Percentiles rank a stretch among this genome's conserved stretches.
Conservation (phyloP, 1,139 yeast species). For the Petasospora fabianii region DNA sequence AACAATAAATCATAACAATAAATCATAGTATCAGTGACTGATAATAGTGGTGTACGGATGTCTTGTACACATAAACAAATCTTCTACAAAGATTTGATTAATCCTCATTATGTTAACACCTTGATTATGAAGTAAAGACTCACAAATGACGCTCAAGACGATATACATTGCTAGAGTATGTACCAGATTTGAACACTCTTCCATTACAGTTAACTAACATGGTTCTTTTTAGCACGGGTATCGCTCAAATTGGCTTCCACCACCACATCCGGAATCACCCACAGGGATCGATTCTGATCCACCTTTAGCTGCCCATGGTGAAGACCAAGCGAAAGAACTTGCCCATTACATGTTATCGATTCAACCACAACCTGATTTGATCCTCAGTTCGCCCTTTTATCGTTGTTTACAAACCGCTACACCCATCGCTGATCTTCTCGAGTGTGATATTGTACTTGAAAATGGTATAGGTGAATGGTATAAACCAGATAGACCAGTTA, state of each 20-base stretch:
- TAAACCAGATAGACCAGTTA: conserved; percentile 47
- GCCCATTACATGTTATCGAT: conserved; percentile 47
- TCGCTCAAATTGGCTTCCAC: conserved; percentile 78
- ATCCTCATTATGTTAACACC: no score
- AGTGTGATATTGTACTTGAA: conserved; percentile 58
- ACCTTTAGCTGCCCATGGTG: conserved; percentile 74
- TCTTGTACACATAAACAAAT: not conserved
- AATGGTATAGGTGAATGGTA: conserved; percentile 76
- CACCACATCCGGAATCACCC: conserved; percentile 70
- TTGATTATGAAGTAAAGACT: no score
- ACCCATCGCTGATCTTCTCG: conserved; percentile 57
- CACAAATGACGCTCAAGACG: conserved; percentile 29
- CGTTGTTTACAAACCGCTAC: conserved; percentile 82
- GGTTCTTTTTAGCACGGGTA: conserved; percentile 56
- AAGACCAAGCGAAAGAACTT: conserved; percentile 72
- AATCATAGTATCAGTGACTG: no score
- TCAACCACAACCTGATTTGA: conserved; percentile 54
- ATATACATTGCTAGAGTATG: conserved; percentile 38
- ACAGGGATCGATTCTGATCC: conserved; percentile 85
- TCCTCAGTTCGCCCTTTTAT: conserved; percentile 81
- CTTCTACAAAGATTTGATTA: no score
- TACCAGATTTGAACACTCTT: not conserved
- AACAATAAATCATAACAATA: no score
- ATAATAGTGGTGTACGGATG: no score
- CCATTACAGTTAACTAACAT: not conserved